Evolutionary conservation across 2,329 filamentous ascomycete genomes (phyloP).

Genomic region (Didymella keratinophila): DNA sequence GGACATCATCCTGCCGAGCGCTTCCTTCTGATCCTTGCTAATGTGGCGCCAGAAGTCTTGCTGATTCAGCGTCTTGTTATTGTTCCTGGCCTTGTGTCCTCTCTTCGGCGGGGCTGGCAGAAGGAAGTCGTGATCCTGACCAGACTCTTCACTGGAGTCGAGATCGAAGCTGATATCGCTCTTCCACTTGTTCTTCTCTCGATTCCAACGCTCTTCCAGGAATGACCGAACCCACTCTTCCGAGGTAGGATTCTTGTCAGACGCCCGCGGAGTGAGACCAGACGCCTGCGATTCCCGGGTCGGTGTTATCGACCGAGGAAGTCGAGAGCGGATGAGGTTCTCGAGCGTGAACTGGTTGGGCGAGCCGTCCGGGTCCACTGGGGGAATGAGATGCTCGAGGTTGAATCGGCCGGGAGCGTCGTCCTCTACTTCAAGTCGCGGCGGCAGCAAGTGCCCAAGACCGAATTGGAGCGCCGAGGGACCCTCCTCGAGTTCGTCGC

Average conservation of each 20-base stretch:
- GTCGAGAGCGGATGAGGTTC: conserved; percentile 50
- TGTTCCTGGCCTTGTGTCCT: conserved; percentile 54
- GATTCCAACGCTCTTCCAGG: conserved; percentile 72
- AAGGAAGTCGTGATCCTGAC: conserved; percentile 25
- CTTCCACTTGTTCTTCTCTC: conserved; percentile 80
- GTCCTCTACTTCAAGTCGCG: conserved; percentile 42
- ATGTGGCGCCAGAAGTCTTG: conserved; percentile 59
- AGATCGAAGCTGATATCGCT: conserved; percentile 74
- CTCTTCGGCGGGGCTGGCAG: conserved; percentile 36
- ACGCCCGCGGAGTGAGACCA: conserved; percentile 38
- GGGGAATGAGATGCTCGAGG: conserved; percentile 51
- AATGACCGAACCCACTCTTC: conserved; percentile 89
- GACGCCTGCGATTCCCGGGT: conserved; percentile 31
- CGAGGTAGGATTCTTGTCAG: conserved; percentile 60
- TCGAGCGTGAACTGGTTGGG: conserved; percentile 50
- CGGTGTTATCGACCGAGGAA: conserved; percentile 42
- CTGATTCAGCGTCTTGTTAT: conserved; percentile 59
- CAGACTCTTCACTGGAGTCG: conserved; percentile 64
- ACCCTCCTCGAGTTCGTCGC: conserved; percentile 51
- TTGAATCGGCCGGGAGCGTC: conserved; percentile 48
- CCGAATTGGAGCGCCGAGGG: conserved; percentile 49
- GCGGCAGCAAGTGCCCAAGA: conserved; percentile 50
- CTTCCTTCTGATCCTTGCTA: conserved; percentile 49
- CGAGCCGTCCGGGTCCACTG: conserved; percentile 42
- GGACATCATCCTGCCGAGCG: conserved; percentile 51